Evolutionary conservation across 164 flowering plant genomes (phyloP).

Genomic region (Platanus orientalis): DNA sequence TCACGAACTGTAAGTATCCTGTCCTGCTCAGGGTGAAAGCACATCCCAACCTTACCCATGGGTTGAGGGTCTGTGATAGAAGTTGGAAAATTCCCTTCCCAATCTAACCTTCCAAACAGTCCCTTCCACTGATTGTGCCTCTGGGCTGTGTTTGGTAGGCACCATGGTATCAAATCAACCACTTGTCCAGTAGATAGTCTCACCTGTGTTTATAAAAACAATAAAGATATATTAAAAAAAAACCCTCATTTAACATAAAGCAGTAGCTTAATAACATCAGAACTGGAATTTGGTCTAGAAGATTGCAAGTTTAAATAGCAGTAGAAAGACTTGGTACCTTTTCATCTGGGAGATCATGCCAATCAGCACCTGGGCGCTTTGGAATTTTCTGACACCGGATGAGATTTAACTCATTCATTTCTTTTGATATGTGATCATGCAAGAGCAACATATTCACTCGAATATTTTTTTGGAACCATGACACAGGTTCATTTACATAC

Average conservation of each 20-base stretch:
- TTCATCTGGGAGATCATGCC: slow-evolving; percentile 88
- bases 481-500: slow-evolving; percentile 64
- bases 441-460: slow-evolving; percentile 48
- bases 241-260: not conserved
- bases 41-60: slow-evolving; percentile 98
- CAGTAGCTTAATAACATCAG: not conserved
- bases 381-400: slow-evolving; percentile 80
- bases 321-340: slow-evolving; percentile 43
- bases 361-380: slow-evolving; percentile 89
- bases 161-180: slow-evolving; percentile 92
- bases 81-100: slow-evolving; percentile 97
- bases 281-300: not conserved
- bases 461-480: slow-evolving; percentile 92
- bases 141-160: slow-evolving; percentile 85
- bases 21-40: slow-evolving; percentile 95
- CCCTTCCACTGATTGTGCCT: slow-evolving; percentile 97
- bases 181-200: slow-evolving; percentile 68
- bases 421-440: slow-evolving; percentile 84
- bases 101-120: slow-evolving; percentile 85
- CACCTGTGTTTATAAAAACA: slow-evolving; percentile 37
- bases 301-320: not conserved
- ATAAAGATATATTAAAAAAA: not conserved
- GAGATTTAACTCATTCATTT: slow-evolving; percentile 85
- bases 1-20: slow-evolving; percentile 90
- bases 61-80: slow-evolving; percentile 95